phyloP scores from a whole-genome alignment of 2,329 filamentous ascomycete genomes.

The Ophiostoma novo-ulmi region DNA sequence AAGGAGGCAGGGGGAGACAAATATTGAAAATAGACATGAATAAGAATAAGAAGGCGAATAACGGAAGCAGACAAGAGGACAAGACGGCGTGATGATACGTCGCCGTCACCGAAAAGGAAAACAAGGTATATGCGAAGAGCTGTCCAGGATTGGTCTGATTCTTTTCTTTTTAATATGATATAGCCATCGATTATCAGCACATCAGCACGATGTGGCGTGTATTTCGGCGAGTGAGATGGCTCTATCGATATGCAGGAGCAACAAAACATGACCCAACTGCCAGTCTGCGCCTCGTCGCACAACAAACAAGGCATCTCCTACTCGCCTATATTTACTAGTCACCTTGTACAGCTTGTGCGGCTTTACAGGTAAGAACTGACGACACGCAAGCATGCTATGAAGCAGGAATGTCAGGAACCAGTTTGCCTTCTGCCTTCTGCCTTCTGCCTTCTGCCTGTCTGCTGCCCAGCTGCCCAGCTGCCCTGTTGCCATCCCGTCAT shows the following conservation, averaged over 20 bases:
- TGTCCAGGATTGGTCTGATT: too few relatives aligned
- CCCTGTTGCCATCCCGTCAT: not conserved
- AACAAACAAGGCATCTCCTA: not conserved
- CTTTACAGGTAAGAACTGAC: too few relatives aligned
- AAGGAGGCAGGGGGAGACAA: too few relatives aligned
- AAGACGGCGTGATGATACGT: not conserved
- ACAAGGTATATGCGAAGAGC: not conserved
- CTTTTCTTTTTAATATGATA: too few relatives aligned
- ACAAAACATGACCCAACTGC: not conserved
- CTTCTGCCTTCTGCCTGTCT: not conserved
- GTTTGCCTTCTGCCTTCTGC: too few relatives aligned
- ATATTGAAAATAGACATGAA: not conserved
- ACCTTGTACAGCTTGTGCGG: not conserved
- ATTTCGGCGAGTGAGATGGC: not conserved
- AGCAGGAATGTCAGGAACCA: not conserved
- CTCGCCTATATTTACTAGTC: not conserved
- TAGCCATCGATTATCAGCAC: too few relatives aligned
- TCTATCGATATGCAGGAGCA: not conserved
- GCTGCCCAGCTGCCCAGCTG: too few relatives aligned
- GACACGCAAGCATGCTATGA: not conserved
- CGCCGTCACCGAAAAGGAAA: not conserved
- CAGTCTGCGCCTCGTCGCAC: constrained; percentile 3
- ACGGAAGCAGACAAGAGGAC: not conserved
- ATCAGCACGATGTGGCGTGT: not conserved
- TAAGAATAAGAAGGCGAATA: not conserved